Evolutionary conservation across 768 basidiomycete species (phyloP), one percentile per base, ranked within the genome.

Genomic region (Russula emetica): DNA sequence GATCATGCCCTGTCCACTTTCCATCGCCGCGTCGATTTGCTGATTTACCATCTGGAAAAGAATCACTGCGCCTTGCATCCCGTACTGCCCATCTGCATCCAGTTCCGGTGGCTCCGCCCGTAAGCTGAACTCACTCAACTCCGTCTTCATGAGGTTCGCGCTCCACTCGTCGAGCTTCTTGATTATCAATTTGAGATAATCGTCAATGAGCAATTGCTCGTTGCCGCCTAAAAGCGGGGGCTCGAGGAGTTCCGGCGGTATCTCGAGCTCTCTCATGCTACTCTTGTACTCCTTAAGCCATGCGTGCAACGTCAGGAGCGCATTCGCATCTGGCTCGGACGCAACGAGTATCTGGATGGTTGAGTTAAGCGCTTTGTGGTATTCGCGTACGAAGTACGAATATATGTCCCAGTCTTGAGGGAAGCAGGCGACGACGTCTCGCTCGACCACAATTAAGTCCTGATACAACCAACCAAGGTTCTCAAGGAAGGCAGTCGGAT

Each of bases 31-130:
- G 71, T 98, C 96, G 62, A 94, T 83, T 74, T 98, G 96, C 75
- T 96, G 93, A 74, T 95, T 98, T 69, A 98, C 88, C 89, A 98
- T 94, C 76, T 97, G 92, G 82, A 98, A 98, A 65, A 99, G 80
- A 70, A 98, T 97, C 57, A 96, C 85, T 20, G 95, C 88, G 49
- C 95, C 75, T 72, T 97, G 91, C 64, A 87, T 89, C 22, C 91
- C 91, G 72, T 98, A 98, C 66, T 89, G 78, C 16, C 92, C 93
- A 63, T 98, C 94, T 60, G 84, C 84, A 71, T 94, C 92, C 52
- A 89, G 76, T 75, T 98, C 96, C 3, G 94, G 96, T 28, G 92
- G 91, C 69, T 89, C 85, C 38, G 85, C 83, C 22, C 97, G 84
- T 55, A 85, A 83, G 13, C 82, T 83, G 76, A 99, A 98, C 63